Percentiles rank a stretch among this genome's conserved stretches.
Evolutionary conservation across 257 asterid genomes (phyloP).

Genomic region (Jasminum sambac): DNA sequence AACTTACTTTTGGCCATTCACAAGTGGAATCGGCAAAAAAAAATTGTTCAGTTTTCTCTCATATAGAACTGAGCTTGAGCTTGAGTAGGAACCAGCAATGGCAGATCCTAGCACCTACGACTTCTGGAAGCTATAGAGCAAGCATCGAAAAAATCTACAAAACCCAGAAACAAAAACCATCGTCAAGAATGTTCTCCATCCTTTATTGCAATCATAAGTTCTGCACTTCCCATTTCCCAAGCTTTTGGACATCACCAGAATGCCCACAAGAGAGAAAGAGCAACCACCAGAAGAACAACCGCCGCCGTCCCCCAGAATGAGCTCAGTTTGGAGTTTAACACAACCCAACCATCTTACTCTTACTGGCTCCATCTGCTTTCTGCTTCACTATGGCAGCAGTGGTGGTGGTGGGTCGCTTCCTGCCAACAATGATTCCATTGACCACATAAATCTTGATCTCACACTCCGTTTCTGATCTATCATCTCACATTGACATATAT

Average conservation of each 20-base stretch:
- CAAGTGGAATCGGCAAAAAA: conserved; percentile 77
- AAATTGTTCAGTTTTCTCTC: too few species aligned
- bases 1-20: conserved; percentile 60
- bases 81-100: conserved; percentile 39
- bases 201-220: conserved; percentile 82
- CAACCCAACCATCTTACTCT: conserved; percentile 18
- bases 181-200: conserved; percentile 62
- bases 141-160: too few species aligned
- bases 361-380: conserved; percentile 36
- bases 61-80: too few species aligned
- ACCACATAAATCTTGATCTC: conserved; percentile 43
- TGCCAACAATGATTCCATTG: conserved; percentile 22
- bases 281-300: conserved; percentile 59
- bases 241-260: conserved; percentile 93
- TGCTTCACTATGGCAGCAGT: not conserved
- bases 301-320: conserved; percentile 21
- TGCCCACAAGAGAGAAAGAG: conserved; percentile 91
- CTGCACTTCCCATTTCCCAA: conserved; percentile 88
- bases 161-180: conserved; percentile 6
- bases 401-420: conserved; percentile 24
- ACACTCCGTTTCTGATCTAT: conserved; percentile 51
- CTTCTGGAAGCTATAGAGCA: conserved; percentile 47
- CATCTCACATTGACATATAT: too few species aligned
- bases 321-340: conserved; percentile 20
- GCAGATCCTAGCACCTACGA: conserved; percentile 48